phyloP scores from a whole-genome alignment of 1,139 yeast genomes.

The Geotrichum histeridarum region DNA sequence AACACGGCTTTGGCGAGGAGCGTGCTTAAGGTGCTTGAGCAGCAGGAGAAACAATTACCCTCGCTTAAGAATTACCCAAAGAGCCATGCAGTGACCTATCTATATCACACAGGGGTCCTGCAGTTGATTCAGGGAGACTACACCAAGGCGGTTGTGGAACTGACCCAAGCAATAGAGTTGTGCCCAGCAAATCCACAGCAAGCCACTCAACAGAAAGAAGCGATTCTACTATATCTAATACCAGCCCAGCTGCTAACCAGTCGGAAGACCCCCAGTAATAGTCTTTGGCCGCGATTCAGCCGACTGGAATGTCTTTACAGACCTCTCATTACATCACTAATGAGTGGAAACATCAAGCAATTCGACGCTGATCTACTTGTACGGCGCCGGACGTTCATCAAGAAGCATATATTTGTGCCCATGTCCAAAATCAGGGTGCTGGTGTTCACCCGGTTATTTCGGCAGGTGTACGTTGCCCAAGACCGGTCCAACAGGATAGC shows the following conservation, averaged over 20 bases:
- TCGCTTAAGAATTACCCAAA: constrained; percentile 42
- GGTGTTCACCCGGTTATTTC: constrained; percentile 52
- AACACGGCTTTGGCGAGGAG: constrained; percentile 68
- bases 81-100: constrained; percentile 54
- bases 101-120: constrained; percentile 62
- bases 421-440: constrained; percentile 51
- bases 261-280: constrained; percentile 36
- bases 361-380: constrained; percentile 46
- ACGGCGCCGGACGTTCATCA: constrained; percentile 51
- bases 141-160: constrained; percentile 44
- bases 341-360: constrained; percentile 49
- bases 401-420: constrained; percentile 58
- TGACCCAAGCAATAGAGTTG: constrained; percentile 46
- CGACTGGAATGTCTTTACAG: constrained; percentile 39
- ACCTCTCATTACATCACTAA: constrained; percentile 48
- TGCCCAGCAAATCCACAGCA: constrained; percentile 25
- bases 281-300: constrained; percentile 38
- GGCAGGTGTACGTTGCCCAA: constrained; percentile 41
- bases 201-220: constrained; percentile 36
- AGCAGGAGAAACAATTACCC: constrained; percentile 49
- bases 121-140: constrained; percentile 61
- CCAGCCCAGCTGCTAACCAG: constrained; percentile 35
- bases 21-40: constrained; percentile 61
- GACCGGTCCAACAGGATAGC: constrained; percentile 45
- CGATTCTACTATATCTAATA: constrained; percentile 37